Evolutionary conservation across 2,329 filamentous ascomycete genomes (phyloP).

Genomic region (Monosporascus sp.): DNA sequence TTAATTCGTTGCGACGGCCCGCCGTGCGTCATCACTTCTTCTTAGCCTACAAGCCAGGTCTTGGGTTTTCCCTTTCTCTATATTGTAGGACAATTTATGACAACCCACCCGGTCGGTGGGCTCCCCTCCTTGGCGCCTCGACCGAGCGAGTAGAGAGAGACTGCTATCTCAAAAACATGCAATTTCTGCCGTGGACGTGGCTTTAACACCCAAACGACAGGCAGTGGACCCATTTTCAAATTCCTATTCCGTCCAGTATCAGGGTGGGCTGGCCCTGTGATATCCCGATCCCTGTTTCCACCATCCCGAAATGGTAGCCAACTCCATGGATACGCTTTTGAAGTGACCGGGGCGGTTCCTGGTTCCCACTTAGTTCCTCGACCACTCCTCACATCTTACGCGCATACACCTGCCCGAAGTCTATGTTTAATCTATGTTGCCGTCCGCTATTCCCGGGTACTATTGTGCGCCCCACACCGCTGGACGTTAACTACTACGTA

Average conservation of each 20-base stretch:
- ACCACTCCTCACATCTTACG: conserved; percentile 18
- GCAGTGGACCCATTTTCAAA: conserved; percentile 6
- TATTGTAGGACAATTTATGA: conserved; percentile 25
- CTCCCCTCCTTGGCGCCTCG: conserved; percentile 11
- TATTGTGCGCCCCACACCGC: conserved; percentile 26
- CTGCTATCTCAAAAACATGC: background rate
- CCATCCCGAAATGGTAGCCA: conserved; percentile 26
- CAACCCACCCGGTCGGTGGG: conserved; percentile 33
- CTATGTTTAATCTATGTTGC: conserved; percentile 14
- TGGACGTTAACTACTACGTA: conserved; percentile 34
- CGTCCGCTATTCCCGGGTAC: conserved; percentile 25
- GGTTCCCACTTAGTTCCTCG: conserved; percentile 24
- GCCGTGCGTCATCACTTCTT: conserved; percentile 7
- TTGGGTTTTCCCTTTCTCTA: conserved; percentile 7
- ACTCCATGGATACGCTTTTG: conserved; percentile 20
- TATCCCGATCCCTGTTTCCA: conserved; percentile 21
- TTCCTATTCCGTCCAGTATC: conserved; percentile 21
- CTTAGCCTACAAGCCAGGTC: conserved; percentile 4
- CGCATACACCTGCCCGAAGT: conserved; percentile 12
- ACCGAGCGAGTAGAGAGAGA: conserved; percentile 11
- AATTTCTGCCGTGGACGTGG: background rate
- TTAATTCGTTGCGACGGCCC: background rate
- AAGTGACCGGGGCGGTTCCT: conserved; percentile 23
- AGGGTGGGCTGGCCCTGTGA: conserved; percentile 27
- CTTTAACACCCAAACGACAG: background rate